Percentiles rank a stretch among this genome's conserved stretches.
Conservation (phyloP, 139 green algal species). For the Coccomyxa sp. region DNA sequence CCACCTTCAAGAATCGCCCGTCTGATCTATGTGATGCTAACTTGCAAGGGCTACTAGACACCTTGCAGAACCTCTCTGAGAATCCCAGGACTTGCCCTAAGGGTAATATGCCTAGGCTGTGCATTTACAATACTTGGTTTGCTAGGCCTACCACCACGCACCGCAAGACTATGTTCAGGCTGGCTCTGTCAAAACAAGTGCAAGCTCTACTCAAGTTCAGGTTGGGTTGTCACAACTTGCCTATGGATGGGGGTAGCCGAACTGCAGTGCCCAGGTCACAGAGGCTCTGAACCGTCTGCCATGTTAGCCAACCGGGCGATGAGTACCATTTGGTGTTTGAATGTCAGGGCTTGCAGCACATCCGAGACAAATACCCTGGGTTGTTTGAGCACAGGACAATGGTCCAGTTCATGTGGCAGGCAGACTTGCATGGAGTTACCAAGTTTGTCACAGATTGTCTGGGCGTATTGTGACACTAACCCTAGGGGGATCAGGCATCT, state of each 20-base stretch:
- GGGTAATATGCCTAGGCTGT: neutral
- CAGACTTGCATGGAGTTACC: neutral
- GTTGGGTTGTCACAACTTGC: neutral
- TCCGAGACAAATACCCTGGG: neutral
- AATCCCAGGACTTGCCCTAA: neutral
- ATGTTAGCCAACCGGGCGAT: neutral
- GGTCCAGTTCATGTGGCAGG: neutral
- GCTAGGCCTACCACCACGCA: neutral
- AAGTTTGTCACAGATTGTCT: conserved; percentile 2
- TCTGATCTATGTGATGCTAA: no score
- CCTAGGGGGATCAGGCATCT: neutral
- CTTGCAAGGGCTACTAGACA: no score
- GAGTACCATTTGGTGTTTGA: neutral
- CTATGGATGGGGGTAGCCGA: neutral
- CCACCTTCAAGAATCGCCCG: no score
- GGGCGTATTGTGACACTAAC: neutral
- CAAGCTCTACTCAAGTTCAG: neutral
- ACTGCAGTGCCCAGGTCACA: conserved; percentile 1
- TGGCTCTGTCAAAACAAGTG: neutral
- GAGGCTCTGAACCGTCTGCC: neutral
- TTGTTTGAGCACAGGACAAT: neutral
- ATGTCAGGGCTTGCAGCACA: neutral
- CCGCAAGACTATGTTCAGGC: neutral
- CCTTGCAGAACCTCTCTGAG: no score
- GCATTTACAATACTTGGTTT: neutral